Evolutionary conservation across 352 stramenopile species (phyloP).

Genomic region (Aphanomyces invadans): DNA sequence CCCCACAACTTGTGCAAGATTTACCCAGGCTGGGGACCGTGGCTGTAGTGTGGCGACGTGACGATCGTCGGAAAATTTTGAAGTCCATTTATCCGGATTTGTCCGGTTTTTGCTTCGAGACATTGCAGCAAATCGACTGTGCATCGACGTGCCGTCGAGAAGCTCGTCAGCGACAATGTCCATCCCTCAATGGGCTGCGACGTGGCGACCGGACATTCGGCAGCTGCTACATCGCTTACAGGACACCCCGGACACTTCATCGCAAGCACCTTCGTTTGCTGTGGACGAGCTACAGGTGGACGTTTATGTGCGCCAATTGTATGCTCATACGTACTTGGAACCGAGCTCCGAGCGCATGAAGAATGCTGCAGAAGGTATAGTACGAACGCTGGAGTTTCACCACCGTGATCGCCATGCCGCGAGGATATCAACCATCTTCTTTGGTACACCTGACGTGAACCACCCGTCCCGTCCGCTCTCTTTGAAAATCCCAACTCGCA

Average conservation of each 20-base stretch:
- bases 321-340: constrained; percentile 22
- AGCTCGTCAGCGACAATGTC: background rate
- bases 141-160: background rate
- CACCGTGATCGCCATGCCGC: constrained; percentile 19
- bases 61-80: too few relatives aligned
- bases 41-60: constrained; percentile 54
- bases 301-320: constrained; percentile 6
- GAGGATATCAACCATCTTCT: constrained; percentile 10
- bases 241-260: background rate
- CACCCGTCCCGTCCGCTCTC: background rate
- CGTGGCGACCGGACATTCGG: constrained; percentile 14
- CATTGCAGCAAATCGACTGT: too few relatives aligned
- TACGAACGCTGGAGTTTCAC: constrained; percentile 19
- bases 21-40: constrained; percentile 95
- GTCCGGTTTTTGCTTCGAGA: too few relatives aligned
- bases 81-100: constrained; percentile 8
- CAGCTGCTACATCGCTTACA: background rate
- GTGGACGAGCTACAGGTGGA: constrained; percentile 22
- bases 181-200: constrained; percentile 5
- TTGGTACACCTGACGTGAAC: constrained; percentile 6
- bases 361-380: background rate
- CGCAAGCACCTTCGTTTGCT: background rate
- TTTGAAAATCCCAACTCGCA: constrained; percentile 1
- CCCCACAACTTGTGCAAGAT: constrained; percentile 93
- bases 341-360: background rate